These are phyloP conservation scores for Rhododendron molle DNA, from an alignment of 148 eudicot genomes.

Conservation along the genomic window DNA sequence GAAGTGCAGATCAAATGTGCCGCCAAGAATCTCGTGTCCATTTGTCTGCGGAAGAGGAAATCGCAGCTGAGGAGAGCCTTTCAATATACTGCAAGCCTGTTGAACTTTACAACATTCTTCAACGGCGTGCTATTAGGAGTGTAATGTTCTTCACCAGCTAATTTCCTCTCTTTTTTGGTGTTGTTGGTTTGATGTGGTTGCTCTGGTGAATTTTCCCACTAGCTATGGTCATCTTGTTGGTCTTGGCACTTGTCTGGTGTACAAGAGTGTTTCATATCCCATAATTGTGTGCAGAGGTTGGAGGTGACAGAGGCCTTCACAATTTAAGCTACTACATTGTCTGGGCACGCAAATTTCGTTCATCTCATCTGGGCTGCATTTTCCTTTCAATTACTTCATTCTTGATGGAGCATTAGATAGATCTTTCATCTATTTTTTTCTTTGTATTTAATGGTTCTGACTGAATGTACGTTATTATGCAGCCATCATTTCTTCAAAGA, in stretches of 20 bases:
- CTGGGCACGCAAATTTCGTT: background rate
- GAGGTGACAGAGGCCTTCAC: background rate
- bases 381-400: conserved; percentile 1
- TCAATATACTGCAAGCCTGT: conserved; percentile 92
- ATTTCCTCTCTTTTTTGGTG: background rate
- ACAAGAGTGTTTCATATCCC: background rate
- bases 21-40: conserved; percentile 61
- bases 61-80: conserved; percentile 78
- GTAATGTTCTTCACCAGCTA: conserved; percentile 29
- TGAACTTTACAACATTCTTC: conserved; percentile 92
- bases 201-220: background rate
- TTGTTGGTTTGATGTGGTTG: background rate
- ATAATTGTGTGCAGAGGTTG: background rate
- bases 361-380: background rate
- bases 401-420: background rate
- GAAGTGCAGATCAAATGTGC: conserved; percentile 72
- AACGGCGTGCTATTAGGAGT: conserved; percentile 65
- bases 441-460: conserved; percentile 19
- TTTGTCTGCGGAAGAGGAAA: conserved; percentile 78
- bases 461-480: conserved; percentile 25
- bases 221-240: background rate
- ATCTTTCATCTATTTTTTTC: background rate
- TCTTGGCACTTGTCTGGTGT: background rate
- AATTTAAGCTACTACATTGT: background rate
- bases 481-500: conserved; percentile 91